A percentile compares a stretch with the other conserved stretches of the same genome.
These are phyloP conservation scores for Hanseniaspora gamundiae DNA, from an alignment of 1,139 yeast genomes.

Conservation along the genomic window DNA sequence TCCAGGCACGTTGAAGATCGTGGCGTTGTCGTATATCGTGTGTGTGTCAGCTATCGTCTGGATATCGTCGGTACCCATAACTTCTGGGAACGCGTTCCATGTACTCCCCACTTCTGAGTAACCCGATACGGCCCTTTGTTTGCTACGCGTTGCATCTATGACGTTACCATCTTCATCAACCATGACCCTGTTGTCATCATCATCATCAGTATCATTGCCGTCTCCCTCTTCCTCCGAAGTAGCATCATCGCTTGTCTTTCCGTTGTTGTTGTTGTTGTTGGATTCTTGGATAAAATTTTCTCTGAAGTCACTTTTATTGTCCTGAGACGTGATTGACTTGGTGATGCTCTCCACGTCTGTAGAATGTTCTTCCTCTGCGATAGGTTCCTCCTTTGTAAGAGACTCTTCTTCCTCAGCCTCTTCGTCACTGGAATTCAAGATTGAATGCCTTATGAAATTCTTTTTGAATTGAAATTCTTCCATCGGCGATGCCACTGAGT, in stretches of 20 bases:
- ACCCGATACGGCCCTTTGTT: conserved; percentile 17
- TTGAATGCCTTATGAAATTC: conserved; percentile 10
- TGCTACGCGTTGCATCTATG: conserved; percentile 20
- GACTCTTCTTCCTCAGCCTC: conserved; percentile 7
- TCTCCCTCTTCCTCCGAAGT: neutral
- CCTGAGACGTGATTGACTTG: neutral
- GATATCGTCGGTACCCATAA: conserved; percentile 15
- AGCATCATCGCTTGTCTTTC: too few relatives aligned
- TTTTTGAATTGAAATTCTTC: conserved; percentile 10
- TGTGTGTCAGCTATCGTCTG: conserved; percentile 24
- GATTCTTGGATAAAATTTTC: neutral
- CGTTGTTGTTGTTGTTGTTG: neutral
- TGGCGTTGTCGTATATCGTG: conserved; percentile 25
- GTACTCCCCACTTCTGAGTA: conserved; percentile 23
- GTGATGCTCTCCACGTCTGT: too few relatives aligned
- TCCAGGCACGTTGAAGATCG: conserved; percentile 26
- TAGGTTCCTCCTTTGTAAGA: neutral
- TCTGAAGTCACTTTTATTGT: neutral
- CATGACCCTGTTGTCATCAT: conserved; percentile 16
- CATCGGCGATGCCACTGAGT: conserved; percentile 6
- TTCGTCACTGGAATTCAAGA: conserved; percentile 11
- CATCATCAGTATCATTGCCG: conserved; percentile 7
- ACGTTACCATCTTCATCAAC: conserved; percentile 20
- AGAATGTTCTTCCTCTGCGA: neutral
- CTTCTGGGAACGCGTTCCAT: conserved; percentile 26